Evolutionary conservation across 805 yeast genomes (phyloP).

Genomic region (Yamadazyma paraphyllophila): DNA sequence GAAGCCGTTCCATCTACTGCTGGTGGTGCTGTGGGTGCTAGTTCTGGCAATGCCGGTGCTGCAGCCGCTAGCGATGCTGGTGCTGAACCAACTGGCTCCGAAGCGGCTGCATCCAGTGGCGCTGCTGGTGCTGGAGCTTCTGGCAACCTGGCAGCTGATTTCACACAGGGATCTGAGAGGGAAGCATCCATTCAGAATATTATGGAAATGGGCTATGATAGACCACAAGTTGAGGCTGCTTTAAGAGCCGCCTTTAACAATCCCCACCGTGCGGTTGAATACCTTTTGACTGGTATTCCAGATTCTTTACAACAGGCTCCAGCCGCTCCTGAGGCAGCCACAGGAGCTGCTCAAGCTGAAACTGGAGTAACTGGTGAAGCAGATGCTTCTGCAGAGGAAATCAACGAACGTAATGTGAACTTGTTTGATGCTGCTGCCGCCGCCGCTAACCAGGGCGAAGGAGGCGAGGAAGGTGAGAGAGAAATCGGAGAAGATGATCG

Average conservation of each 20-base stretch:
- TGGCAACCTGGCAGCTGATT: slow-evolving; percentile 38
- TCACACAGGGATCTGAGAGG: slow-evolving; percentile 76
- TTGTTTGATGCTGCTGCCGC: slow-evolving; percentile 51
- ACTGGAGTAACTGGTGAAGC: slow-evolving; percentile 2
- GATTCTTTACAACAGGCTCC: slow-evolving; percentile 50
- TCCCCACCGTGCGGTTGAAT: slow-evolving; percentile 98
- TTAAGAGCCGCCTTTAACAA: slow-evolving; percentile 93
- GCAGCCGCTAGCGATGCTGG: slow-evolving; percentile 21
- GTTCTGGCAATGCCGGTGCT: slow-evolving; percentile 17
- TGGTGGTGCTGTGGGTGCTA: too few relatives aligned
- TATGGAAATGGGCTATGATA: slow-evolving; percentile 94
- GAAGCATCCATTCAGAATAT: slow-evolving; percentile 77
- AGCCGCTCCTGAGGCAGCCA: slow-evolving; percentile 13
- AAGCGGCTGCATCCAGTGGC: background rate
- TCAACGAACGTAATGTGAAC: slow-evolving; percentile 38
- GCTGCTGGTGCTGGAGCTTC: slow-evolving; percentile 5
- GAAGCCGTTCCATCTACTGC: slow-evolving; percentile 23
- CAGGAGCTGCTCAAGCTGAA: slow-evolving; percentile 14
- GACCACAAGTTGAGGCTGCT: slow-evolving; percentile 85
- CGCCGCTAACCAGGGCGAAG: slow-evolving; percentile 20
- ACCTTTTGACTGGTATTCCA: slow-evolving; percentile 86
- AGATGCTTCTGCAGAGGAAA: background rate
- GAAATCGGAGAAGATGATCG: slow-evolving; percentile 48
- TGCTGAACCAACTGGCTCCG: slow-evolving; percentile 9
- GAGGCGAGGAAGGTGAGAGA: slow-evolving; percentile 23